phyloP scores from a whole-genome alignment of 2,329 filamentous ascomycete genomes.

The Beauveria brongniartii region DNA sequence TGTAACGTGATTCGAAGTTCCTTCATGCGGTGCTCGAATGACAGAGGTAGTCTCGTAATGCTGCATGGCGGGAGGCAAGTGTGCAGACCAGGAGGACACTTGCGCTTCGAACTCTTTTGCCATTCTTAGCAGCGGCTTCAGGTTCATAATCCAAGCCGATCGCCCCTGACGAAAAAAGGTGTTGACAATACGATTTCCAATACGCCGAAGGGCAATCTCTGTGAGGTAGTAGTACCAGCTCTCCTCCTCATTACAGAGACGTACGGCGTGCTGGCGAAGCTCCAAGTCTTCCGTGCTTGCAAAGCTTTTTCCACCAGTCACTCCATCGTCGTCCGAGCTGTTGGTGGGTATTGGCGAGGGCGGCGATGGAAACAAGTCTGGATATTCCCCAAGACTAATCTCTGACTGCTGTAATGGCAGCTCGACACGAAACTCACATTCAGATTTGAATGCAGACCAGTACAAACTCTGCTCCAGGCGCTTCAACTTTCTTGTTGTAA shows the following conservation, averaged over 20 bases:
- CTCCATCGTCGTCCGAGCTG: background rate
- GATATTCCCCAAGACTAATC: conserved; percentile 27
- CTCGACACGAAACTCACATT: conserved; percentile 32
- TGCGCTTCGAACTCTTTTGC: conserved; percentile 19
- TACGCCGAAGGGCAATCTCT: conserved; percentile 32
- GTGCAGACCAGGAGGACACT: conserved; percentile 17
- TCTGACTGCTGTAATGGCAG: conserved; percentile 28
- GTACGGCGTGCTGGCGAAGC: conserved; percentile 14
- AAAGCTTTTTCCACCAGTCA: background rate
- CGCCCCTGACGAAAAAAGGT: conserved; percentile 17
- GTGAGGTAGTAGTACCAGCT: conserved; percentile 38
- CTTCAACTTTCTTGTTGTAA: conserved; percentile 14
- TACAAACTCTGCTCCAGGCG: conserved; percentile 32
- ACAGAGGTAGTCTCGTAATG: conserved; percentile 14
- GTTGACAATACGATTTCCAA: conserved; percentile 32
- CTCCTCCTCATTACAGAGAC: conserved; percentile 23
- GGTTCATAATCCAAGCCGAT: conserved; percentile 15
- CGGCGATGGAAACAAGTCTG: conserved; percentile 22
- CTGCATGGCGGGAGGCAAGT: conserved; percentile 15
- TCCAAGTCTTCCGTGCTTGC: conserved; percentile 13
- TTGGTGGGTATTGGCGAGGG: conserved; percentile 14
- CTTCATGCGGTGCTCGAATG: conserved; percentile 14
- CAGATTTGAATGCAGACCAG: conserved; percentile 36
- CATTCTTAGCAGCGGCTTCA: conserved; percentile 15
- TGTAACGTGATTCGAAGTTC: conserved; percentile 13